Evolutionary conservation across 2,329 filamentous ascomycete species (phyloP), one percentile per base, ranked within the genome.

Genomic region (Diaporthe nobilis): DNA sequence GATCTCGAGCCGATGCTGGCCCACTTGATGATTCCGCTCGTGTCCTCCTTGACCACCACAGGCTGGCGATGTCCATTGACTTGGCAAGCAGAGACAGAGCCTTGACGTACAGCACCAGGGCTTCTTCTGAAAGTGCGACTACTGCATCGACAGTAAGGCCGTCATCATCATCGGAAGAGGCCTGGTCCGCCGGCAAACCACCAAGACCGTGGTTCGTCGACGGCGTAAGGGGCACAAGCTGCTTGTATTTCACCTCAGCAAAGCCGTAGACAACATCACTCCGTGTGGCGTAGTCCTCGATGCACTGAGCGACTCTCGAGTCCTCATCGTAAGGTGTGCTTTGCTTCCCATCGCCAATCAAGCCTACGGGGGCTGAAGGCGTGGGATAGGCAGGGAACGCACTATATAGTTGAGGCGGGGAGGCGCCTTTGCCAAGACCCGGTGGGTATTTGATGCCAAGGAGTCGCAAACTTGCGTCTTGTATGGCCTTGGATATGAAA

Each of bases 191-290:
- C 5, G 86, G 85, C n/a, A 90, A 84, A 20, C 92, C 92, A 9
- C 93, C 92, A 5, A 95, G 88, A 8, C 91, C 92, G 79, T 94
- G 92, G 67, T 94, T 92, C 78, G 90, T 90, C 0, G 94, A 96
- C 1, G 96, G 97, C 1, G 95, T 92, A 60, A 97, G 87, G 4
- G 97, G 97, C 68, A 98, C 91, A n/a, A 99, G 90, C 84, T 99
- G 97, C 84, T 97, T 97, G 85, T 97, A 98, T 85, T 99, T 99
- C 82, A 99, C 96, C 85, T 99, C 96, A 8, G 97, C 97, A 84
- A 99, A 98, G 4, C 96, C 96, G 83, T 96, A 99, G 3, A 99
- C 96, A 61, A 98, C 97, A 83, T 99, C 96, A 82, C 96, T 98
- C 53, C 96, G 90, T 44, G 95, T 97, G 2, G 97, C 97, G 78